These are phyloP conservation scores for Pythium dissimile DNA, from an alignment of 352 stramenopile species.

Conservation along the genomic window DNA sequence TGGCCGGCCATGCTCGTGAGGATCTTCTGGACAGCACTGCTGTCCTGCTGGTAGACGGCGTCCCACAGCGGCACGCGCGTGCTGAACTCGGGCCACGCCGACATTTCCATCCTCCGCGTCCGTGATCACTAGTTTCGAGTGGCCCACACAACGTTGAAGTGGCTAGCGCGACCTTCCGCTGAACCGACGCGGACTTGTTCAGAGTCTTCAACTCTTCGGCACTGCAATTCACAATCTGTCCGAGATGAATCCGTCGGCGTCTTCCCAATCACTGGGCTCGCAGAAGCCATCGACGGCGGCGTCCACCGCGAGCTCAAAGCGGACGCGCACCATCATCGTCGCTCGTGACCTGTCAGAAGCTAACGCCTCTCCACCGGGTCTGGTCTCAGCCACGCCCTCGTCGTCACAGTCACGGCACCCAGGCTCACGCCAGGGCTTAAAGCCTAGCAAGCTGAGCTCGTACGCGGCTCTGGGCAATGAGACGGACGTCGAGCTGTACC, in stretches of 20 bases:
- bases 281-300: slow-evolving; percentile 36
- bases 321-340: slow-evolving; percentile 54
- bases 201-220: not conserved
- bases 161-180: slow-evolving; percentile 5
- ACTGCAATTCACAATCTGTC: not conserved
- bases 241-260: slow-evolving; percentile 41
- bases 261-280: slow-evolving; percentile 34
- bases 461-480: slow-evolving; percentile 62
- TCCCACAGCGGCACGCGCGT: slow-evolving; percentile 50
- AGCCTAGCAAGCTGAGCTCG: slow-evolving; percentile 40
- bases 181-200: slow-evolving; percentile 15
- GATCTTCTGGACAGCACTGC: slow-evolving; percentile 32
- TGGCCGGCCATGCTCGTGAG: slow-evolving; percentile 24
- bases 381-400: not conserved
- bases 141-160: slow-evolving; percentile 11
- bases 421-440: not conserved
- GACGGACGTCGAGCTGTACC: slow-evolving; percentile 57
- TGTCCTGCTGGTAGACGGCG: slow-evolving; percentile 50
- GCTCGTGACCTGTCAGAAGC: slow-evolving; percentile 33
- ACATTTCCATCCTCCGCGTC: slow-evolving; percentile 19
- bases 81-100: slow-evolving; percentile 39
- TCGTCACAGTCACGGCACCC: not conserved
- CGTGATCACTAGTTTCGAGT: slow-evolving; percentile 14
- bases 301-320: slow-evolving; percentile 33
- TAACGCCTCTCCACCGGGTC: not conserved